Base-by-base conservation (phyloP, 148 eudicot species). In the Rheum nobile region DNA sequence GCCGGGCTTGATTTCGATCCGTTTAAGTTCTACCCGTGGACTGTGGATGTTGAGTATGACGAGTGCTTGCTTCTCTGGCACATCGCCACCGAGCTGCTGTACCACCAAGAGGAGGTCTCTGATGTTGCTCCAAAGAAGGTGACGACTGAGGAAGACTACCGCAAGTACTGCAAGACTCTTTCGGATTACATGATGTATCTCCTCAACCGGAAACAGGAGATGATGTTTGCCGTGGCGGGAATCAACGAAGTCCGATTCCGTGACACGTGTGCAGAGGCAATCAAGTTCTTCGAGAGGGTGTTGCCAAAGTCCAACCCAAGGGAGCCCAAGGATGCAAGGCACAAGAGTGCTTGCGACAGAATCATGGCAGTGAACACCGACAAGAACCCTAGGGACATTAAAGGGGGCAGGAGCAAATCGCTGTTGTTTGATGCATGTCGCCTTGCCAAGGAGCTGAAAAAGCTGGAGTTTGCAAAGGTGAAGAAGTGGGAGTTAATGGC, bases 11-110 rank as follows among this genome's bases (percentile, higher is more conserved):
- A 77, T 71, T 68, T 76, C 26, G 79, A 81, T 31, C 81, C 83
- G 79, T 71, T 78, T 9, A 80, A 82, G 69, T 74, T 52, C 68
- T 74, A 74, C 5, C 63, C 26, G 0, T 86, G 80, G 81, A 71
- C 79, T 37, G 35, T 14, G 17, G 79, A 78, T 0, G 77, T 80
- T 4, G 85, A 87, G 43, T 87, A 74, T 59, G 91, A 85, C 24
- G 84, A 87, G 68, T 78, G 80, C 75, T 75, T 87, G 71, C 73
- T 84, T 0, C 21, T 82, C 10, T 86, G 91, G 88, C 91, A 88
- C 75, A 73, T 88, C 7, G 88, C 88, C 1, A 88, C 91, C 0
- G 91, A 88, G 46, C 75, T 88, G 14, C 59, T 67, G 22, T 67
- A 67, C 71, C 43, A 50, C 12, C 4, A 57, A 4, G 65, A 57